Base-by-base conservation (phyloP, 805 yeast genomes). In the Soucietia sequanensis region DNA sequence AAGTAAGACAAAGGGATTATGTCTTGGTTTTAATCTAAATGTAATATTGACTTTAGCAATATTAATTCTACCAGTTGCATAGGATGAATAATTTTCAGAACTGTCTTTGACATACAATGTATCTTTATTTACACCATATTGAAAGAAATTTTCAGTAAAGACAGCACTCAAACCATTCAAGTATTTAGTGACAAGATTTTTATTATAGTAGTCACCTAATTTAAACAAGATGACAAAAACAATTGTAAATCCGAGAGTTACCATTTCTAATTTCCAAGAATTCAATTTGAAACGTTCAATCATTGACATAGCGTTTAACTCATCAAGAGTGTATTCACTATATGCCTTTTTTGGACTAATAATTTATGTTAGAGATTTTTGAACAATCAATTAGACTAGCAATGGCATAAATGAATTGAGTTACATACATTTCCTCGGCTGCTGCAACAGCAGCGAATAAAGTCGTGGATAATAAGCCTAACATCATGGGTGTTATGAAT, bases 11-110 rank as follows among this genome's bases (percentile, higher is more conserved):
- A 87, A 67, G 19, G 83, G 50, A 62, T 90, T 91, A 58, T 87
- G 90, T 68, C 98, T 82, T 41, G 95, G 78, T 42, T 77, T 69
- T 60, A 90, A 70, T 37, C 72, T 74, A 56, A 89, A 70, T 43
- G 73, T 77, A 30, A 82, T 70, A 38, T 73, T 64, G 38, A 89
- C 63, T 37, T 76, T 71, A 41, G 78, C 78, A 41, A 93, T 73
- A 58, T 87, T 82, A 39, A 78, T 67, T 60, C 99, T 81, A 42
- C 99, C 99, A 38, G 95, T 76, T 27, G 96, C 95, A 57, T 87
- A 93, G 23, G 85, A 69, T 68, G 74, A 62, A 59, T 62, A 87
- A 40, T 71, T 66, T 48, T 82, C 80, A 17, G 80, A 65, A 31
- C 79, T 75, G 53, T 84, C 95, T 57, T 76, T 72, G 46, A 80